These are phyloP conservation scores for Sugiyamaella xylanicola DNA, from an alignment of 1,139 yeast genomes.

Conservation along the genomic window DNA sequence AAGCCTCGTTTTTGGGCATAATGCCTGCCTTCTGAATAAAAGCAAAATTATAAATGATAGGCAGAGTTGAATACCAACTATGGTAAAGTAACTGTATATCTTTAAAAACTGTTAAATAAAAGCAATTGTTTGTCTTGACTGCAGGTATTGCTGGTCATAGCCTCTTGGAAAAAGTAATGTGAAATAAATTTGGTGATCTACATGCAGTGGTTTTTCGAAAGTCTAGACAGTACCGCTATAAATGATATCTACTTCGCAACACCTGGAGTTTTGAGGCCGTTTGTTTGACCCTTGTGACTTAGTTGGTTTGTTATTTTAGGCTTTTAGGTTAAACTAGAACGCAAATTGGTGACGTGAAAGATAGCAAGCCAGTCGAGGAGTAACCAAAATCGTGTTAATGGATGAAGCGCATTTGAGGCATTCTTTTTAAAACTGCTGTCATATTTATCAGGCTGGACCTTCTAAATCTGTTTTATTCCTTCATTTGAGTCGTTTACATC, in stretches of 20 bases:
- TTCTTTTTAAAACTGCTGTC: not conserved
- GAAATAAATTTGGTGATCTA: not conserved
- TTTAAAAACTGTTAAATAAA: not conserved
- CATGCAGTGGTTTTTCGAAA: not conserved
- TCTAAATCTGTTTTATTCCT: not conserved
- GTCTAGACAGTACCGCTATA: not conserved
- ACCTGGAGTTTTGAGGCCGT: not conserved
- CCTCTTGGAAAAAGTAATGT: not conserved
- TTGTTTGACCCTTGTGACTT: not conserved
- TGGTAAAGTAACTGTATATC: not conserved
- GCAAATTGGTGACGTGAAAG: slow-evolving; percentile 3
- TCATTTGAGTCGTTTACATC: not conserved
- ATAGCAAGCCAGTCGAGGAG: slow-evolving; percentile 1
- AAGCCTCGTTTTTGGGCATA: not conserved
- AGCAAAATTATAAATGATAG: not conserved
- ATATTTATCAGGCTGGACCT: slow-evolving; percentile 6
- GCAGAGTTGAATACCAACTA: not conserved
- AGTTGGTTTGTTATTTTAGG: slow-evolving; percentile 5
- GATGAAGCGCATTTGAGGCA: not conserved
- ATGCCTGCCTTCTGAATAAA: not conserved
- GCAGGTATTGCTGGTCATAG: not conserved
- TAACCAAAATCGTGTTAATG: not conserved
- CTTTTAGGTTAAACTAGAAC: not conserved
- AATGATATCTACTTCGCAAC: not conserved
- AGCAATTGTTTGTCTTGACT: not conserved